Evolutionary conservation across 345 rosid genomes (phyloP).

Genomic region (Ceriops tagal): DNA sequence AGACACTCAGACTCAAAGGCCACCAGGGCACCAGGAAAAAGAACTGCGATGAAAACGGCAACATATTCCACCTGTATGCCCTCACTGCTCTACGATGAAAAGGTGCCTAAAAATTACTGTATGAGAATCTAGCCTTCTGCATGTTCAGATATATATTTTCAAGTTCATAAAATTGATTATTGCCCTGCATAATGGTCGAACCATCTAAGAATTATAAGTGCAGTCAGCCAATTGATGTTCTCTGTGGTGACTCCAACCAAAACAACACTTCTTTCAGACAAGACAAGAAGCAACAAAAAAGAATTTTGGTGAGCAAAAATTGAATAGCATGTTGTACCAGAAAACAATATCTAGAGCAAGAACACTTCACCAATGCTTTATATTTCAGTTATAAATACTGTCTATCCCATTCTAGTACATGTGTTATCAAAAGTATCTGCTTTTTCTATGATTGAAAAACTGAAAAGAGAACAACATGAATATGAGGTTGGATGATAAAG

Average conservation of each 20-base stretch:
- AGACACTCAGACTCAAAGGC: conserved; percentile 69
- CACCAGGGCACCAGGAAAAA: conserved; percentile 90
- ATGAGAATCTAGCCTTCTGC: conserved; percentile 26
- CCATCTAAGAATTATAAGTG: too few species aligned
- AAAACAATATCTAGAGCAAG: too few species aligned
- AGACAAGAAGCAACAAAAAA: too few species aligned
- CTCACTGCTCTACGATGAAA: conserved; percentile 68
- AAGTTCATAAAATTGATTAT: conserved; percentile 7
- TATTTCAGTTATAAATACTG: too few species aligned
- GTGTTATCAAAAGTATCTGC: too few species aligned
- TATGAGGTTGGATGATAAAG: background rate
- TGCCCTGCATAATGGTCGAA: background rate
- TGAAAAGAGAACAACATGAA: background rate
- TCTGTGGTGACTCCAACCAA: too few species aligned
- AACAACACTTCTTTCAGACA: too few species aligned
- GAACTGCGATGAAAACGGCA: conserved; percentile 71
- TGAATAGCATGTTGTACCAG: too few species aligned
- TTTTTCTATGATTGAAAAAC: background rate
- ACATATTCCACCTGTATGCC: conserved; percentile 75
- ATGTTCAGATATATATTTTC: conserved; percentile 10
- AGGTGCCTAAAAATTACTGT: conserved; percentile 34
- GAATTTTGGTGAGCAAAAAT: too few species aligned
- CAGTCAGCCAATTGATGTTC: too few species aligned
- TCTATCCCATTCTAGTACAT: too few species aligned
- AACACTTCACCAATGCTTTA: too few species aligned